Percentiles rank a stretch among this genome's conserved stretches.
These are phyloP conservation scores for Candida pseudoglaebosa DNA, from an alignment of 805 yeast genomes.

Conservation along the genomic window DNA sequence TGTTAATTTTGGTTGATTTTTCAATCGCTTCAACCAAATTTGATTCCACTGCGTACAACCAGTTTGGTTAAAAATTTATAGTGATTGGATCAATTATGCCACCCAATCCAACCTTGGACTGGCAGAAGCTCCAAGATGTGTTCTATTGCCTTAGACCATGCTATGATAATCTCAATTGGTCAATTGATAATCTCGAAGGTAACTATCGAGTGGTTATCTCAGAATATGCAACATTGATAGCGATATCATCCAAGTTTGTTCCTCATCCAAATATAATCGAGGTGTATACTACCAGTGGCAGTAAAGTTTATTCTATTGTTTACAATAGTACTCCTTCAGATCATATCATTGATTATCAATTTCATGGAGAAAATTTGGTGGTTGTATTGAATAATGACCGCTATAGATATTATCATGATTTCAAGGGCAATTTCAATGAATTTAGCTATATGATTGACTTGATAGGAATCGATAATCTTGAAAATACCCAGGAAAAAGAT, in stretches of 20 bases:
- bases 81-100: slow-evolving; percentile 13
- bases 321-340: slow-evolving; percentile 46
- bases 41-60: background rate
- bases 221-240: slow-evolving; percentile 52
- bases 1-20: too few species aligned
- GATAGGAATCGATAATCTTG: slow-evolving; percentile 13
- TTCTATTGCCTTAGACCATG: slow-evolving; percentile 63
- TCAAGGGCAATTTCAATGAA: slow-evolving; percentile 64
- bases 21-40: too few species aligned
- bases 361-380: slow-evolving; percentile 49
- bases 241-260: slow-evolving; percentile 38
- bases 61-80: background rate
- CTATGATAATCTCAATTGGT: slow-evolving; percentile 50
- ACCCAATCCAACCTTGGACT: slow-evolving; percentile 46
- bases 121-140: slow-evolving; percentile 77
- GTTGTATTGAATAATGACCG: slow-evolving; percentile 52
- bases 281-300: slow-evolving; percentile 33
- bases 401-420: slow-evolving; percentile 58
- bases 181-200: slow-evolving; percentile 29
- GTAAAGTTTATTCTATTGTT: slow-evolving; percentile 31
- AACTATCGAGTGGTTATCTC: slow-evolving; percentile 49
- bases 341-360: slow-evolving; percentile 49
- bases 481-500: slow-evolving; percentile 19
- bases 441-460: slow-evolving; percentile 24
- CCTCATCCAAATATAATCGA: slow-evolving; percentile 35